These are phyloP conservation scores for Russula dissimulans DNA, from an alignment of 768 basidiomycete species.

Conservation along the genomic window DNA sequence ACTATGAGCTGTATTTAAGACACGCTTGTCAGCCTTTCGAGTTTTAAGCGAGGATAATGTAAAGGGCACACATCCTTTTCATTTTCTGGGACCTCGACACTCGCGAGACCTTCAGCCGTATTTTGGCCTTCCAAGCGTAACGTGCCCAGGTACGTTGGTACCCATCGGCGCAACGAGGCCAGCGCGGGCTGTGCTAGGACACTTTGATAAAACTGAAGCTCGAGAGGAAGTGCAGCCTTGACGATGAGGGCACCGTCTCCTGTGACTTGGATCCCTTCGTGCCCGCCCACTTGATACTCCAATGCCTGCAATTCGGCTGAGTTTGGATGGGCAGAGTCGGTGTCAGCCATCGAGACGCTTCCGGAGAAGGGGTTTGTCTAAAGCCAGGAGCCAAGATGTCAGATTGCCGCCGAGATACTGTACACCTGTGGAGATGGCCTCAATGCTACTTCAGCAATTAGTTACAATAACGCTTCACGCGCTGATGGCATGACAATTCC, in stretches of 20 bases:
- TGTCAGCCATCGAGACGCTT: not conserved
- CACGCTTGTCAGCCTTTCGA: not conserved
- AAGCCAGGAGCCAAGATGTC: not conserved
- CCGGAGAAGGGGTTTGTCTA: not conserved
- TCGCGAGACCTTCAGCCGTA: conserved; percentile 12
- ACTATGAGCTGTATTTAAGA: conserved; percentile 54
- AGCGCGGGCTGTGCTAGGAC: conserved; percentile 35
- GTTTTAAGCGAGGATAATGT: not conserved
- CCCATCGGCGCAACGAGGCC: conserved; percentile 43
- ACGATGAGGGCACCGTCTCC: conserved; percentile 73
- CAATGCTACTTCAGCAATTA: too few relatives aligned
- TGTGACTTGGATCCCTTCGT: conserved; percentile 59
- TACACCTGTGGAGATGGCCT: too few relatives aligned
- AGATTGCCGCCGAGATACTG: not conserved
- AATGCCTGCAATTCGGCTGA: conserved; percentile 26
- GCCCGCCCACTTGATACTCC: conserved; percentile 70
- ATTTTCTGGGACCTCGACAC: conserved; percentile 19
- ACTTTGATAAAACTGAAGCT: conserved; percentile 63
- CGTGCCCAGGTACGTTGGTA: conserved; percentile 74
- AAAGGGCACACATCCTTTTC: conserved; percentile 40
- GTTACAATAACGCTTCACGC: too few relatives aligned
- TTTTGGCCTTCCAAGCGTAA: conserved; percentile 57
- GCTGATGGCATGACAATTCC: too few relatives aligned
- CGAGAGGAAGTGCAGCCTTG: conserved; percentile 59
- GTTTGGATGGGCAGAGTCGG: not conserved